Base-by-base conservation (phyloP, 805 yeast genomes). In the Cyberlindnera euphorbiae region DNA sequence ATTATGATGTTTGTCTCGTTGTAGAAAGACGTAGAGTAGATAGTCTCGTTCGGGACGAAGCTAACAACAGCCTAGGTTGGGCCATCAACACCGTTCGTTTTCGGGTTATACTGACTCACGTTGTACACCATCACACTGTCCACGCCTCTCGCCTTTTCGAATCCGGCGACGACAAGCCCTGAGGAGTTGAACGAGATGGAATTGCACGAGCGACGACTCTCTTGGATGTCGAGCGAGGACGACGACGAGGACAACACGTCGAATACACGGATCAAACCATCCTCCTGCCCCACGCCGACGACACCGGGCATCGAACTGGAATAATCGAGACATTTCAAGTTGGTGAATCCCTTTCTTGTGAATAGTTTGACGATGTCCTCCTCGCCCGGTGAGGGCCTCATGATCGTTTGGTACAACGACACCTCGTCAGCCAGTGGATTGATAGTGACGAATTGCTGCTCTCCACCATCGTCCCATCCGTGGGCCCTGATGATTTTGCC, bases 371-470 rank as follows among this genome's bases (percentile, higher is more conserved):
- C 50, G 14, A 82, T 81, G 8, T 70, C 66, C 17, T 71, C 71
- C 15, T 71, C 70, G 18, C 52, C 39, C 48, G 47, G 30, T 25
- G 36, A 52, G 10, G 55, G 52, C 22, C 65, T 64, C 44, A 71
- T 63, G 15, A 39, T 38, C 0, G 83, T 77, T 44, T 72, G 74
- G 50, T 79, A 81, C 9, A 84, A 66, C 0, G 81, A 63, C 3
- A 86, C 79, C 47, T 82, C 90, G 54, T 88, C 96, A 3, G 94
- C 79, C 19, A 84, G 69, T 2, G 95, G 93, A 45, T 77, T 81
- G 24, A 54, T 52, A 5, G 58, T 45, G 22, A 54, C 39, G 22
- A 50, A 53, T 2, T 45, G 41, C 39, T 54, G 53, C 8, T 47
- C 44, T 1, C 37, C 47, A 6, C 42, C 40, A 8, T 43, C 45